These are phyloP conservation scores for Chlamydomonas schloesseri DNA, from an alignment of 139 green algal genomes.

Conservation along the genomic window DNA sequence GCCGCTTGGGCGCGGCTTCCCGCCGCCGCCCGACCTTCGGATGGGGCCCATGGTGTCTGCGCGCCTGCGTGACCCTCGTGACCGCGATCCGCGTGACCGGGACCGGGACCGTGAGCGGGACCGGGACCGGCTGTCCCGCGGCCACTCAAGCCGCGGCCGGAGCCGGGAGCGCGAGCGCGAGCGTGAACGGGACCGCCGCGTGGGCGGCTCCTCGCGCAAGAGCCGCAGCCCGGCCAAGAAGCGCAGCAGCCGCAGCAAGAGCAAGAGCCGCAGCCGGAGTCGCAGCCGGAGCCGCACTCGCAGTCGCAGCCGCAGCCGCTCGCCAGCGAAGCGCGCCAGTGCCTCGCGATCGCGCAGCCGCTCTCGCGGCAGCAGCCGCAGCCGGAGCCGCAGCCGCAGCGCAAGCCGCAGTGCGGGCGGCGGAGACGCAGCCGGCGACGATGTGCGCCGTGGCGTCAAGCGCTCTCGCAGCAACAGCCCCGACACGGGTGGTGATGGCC, in stretches of 20 bases:
- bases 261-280: neutral
- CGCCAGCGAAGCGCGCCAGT: neutral
- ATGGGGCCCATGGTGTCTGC: neutral
- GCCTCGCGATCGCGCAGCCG: neutral
- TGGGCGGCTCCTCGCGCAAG: too few relatives aligned
- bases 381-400: neutral
- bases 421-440: too few relatives aligned
- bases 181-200: neutral
- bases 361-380: neutral
- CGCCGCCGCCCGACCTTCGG: neutral
- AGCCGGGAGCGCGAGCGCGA: neutral
- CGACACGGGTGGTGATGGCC: neutral
- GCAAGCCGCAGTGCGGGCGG: neutral
- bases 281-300: conserved; percentile 18
- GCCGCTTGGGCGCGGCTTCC: neutral
- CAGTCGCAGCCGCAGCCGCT: conserved; percentile 22
- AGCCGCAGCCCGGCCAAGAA: neutral
- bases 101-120: neutral
- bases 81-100: neutral
- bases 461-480: conserved; percentile 18
- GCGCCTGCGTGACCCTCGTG: neutral
- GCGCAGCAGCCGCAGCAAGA: neutral
- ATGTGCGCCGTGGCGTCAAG: neutral
- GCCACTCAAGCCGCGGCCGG: neutral
- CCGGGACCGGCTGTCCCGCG: neutral